Percentiles rank a stretch among this genome's conserved stretches.
Evolutionary conservation across 1,284 basidiomycete species (phyloP).

Genomic region (Sanghuangporus baumii): DNA sequence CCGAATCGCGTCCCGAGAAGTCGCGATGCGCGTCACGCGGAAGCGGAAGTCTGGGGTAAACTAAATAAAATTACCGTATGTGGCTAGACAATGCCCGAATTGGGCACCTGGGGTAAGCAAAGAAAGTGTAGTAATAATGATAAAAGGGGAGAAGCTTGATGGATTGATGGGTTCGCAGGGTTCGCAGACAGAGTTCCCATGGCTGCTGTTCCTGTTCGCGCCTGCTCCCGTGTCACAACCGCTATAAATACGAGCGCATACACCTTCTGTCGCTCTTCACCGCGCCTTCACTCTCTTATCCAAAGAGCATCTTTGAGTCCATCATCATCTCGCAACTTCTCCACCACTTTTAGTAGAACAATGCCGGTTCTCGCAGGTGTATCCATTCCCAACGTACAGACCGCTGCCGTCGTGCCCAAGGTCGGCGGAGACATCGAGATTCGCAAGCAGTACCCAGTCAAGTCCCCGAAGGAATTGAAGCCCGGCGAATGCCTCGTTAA

Average conservation of each 20-base stretch:
- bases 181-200: neutral
- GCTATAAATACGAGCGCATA: constrained; percentile 1
- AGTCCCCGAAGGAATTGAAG: constrained; percentile 49
- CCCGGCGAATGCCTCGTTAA: constrained; percentile 66
- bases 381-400: constrained; percentile 41
- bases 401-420: constrained; percentile 41
- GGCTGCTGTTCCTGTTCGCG: neutral
- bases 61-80: neutral
- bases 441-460: constrained; percentile 41
- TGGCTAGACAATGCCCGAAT: neutral
- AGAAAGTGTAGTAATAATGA: neutral
- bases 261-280: neutral
- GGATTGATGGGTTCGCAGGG: neutral
- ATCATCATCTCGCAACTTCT: neutral
- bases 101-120: neutral
- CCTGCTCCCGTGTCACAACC: neutral
- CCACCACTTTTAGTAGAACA: neutral
- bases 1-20: constrained; percentile 5
- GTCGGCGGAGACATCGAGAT: constrained; percentile 32
- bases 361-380: constrained; percentile 11
- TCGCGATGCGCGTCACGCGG: neutral
- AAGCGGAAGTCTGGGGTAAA: neutral
- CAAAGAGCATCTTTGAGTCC: neutral
- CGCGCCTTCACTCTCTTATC: neutral
- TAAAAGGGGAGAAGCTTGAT: neutral